These are phyloP conservation scores for Arbutus unedo DNA, from an alignment of 148 eudicot genomes.

Conservation along the genomic window DNA sequence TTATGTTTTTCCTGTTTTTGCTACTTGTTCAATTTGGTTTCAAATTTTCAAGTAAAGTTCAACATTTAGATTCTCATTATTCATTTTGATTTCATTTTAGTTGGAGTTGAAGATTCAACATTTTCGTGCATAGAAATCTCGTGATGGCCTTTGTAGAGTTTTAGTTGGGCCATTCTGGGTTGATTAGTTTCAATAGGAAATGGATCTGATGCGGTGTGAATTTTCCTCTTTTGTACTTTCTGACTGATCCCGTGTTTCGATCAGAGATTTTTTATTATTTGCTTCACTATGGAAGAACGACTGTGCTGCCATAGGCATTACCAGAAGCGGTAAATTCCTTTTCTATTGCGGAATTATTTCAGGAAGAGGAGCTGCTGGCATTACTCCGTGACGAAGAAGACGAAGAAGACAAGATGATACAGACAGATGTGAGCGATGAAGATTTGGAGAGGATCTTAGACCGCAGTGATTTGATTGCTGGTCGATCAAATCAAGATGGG, in stretches of 20 bases:
- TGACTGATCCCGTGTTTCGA: background rate
- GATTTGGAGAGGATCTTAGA: slow-evolving; percentile 71
- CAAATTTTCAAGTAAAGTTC: background rate
- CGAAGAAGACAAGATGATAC: slow-evolving; percentile 75
- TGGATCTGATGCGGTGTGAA: background rate
- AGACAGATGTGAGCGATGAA: slow-evolving; percentile 83
- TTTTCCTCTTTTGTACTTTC: background rate
- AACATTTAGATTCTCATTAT: background rate
- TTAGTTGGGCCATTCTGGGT: too few relatives aligned
- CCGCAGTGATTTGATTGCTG: slow-evolving; percentile 64
- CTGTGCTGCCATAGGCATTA: background rate
- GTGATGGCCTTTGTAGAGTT: background rate
- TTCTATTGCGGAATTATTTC: slow-evolving; percentile 16
- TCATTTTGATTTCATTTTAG: background rate
- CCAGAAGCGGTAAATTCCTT: background rate
- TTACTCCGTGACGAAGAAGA: slow-evolving; percentile 73
- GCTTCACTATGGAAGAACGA: background rate
- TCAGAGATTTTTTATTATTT: background rate
- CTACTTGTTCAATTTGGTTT: background rate
- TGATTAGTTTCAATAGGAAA: background rate
- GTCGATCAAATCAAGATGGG: slow-evolving; percentile 25
- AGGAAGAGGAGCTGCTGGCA: slow-evolving; percentile 89
- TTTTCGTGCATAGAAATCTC: background rate
- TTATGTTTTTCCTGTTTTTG: background rate
- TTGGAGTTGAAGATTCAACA: background rate